Percentiles rank a stretch among this genome's conserved stretches.
phyloP scores from a whole-genome alignment of 306 rosid genomes.

The Boehmeria nivea region DNA sequence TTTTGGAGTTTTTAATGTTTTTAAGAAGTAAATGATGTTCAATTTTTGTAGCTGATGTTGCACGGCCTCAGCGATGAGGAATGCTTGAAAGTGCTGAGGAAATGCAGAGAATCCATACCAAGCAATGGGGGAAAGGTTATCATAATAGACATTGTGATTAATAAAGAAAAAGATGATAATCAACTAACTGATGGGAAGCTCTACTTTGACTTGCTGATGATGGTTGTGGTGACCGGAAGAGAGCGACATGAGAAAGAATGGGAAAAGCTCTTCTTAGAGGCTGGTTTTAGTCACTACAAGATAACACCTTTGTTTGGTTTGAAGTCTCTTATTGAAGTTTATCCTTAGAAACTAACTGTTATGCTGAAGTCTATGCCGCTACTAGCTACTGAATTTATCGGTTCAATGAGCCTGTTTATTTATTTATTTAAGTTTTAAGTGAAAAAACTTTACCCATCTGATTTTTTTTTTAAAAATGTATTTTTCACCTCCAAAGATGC shows the following conservation, averaged over 20 bases:
- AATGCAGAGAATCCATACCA: constrained; percentile 45
- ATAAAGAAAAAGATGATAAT: constrained; percentile 21
- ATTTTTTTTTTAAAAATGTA: too few relatives aligned
- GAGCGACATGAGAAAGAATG: constrained; percentile 34
- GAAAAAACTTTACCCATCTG: too few relatives aligned
- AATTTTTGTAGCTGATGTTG: too few relatives aligned
- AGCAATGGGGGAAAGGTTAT: constrained; percentile 1
- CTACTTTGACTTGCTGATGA: constrained; percentile 23
- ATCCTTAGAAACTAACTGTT: not conserved
- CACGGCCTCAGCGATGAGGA: too few relatives aligned
- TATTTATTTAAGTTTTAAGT: too few relatives aligned
- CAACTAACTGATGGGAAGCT: constrained; percentile 33
- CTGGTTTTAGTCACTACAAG: constrained; percentile 33
- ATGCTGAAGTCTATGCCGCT: not conserved
- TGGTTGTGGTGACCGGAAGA: constrained; percentile 15
- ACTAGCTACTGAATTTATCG: not conserved
- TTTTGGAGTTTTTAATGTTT: too few relatives aligned
- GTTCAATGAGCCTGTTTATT: too few relatives aligned
- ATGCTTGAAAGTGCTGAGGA: constrained; percentile 42
- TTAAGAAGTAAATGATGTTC: too few relatives aligned
- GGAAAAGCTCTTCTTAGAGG: constrained; percentile 23
- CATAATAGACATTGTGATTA: constrained; percentile 24
- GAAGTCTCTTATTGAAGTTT: constrained; percentile 34
- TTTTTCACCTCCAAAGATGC: too few relatives aligned
- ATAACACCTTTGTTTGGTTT: constrained; percentile 27